phyloP scores from a whole-genome alignment of 2,329 filamentous ascomycete species.

The Zymoseptoria crescenta region DNA sequence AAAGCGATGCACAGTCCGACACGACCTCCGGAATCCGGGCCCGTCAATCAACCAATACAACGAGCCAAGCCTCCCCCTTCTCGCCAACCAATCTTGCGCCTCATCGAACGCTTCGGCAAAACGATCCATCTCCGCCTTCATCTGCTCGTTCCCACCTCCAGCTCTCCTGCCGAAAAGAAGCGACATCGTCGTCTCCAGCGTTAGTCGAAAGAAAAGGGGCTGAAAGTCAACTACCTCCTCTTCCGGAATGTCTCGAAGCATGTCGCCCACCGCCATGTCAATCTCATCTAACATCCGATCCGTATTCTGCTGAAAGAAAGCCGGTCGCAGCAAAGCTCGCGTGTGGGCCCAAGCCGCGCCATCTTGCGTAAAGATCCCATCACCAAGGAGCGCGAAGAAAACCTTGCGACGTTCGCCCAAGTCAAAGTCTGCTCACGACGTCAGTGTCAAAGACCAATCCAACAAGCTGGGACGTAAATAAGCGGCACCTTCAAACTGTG shows the following conservation, averaged over 20 bases:
- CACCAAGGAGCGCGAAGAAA: neutral
- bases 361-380: constrained; percentile 3
- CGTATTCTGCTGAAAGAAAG: constrained; percentile 1
- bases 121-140: neutral
- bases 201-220: constrained; percentile 2
- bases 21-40: neutral
- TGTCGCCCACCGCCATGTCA: neutral
- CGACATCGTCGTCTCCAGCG: constrained; percentile 3
- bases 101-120: neutral
- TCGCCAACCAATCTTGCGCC: constrained; percentile 1
- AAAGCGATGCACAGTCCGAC: constrained; percentile 3
- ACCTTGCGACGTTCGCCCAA: neutral
- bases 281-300: constrained; percentile 1
- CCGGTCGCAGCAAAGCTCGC: constrained; percentile 2
- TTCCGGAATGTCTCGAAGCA: neutral
- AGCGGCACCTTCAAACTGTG: constrained; percentile 1
- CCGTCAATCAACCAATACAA: constrained; percentile 5
- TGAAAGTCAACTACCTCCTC: neutral
- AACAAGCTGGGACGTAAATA: too few relatives aligned
- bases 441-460: neutral
- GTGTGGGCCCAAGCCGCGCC: constrained; percentile 3
- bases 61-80: neutral
- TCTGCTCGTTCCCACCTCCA: neutral
- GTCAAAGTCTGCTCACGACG: neutral
- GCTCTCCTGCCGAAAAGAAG: constrained; percentile 2